phyloP scores from a whole-genome alignment of 768 basidiomycete genomes.

The Kwoniella dejecticola region DNA sequence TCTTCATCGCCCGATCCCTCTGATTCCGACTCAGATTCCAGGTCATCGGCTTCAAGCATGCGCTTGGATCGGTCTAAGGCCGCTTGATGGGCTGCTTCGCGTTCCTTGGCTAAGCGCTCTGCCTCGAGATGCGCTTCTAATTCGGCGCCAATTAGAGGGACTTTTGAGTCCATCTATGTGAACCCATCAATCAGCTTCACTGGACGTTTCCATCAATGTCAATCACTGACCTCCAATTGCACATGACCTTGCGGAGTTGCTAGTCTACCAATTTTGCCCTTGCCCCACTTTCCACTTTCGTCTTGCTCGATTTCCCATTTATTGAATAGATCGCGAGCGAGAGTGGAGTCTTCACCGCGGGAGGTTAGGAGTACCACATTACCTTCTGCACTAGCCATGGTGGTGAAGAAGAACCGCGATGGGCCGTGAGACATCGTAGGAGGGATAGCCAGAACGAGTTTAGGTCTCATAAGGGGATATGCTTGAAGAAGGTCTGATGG shows the following conservation, averaged over 20 bases:
- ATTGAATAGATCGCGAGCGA: slow-evolving; percentile 76
- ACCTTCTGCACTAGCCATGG: slow-evolving; percentile 78
- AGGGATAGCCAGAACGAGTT: slow-evolving; percentile 90
- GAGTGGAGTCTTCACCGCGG: slow-evolving; percentile 75
- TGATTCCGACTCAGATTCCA: slow-evolving; percentile 58
- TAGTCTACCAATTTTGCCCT: slow-evolving; percentile 82
- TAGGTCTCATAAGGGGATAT: slow-evolving; percentile 84
- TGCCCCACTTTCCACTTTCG: slow-evolving; percentile 81
- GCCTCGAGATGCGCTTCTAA: slow-evolving; percentile 76
- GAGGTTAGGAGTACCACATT: slow-evolving; percentile 86
- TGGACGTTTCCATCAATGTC: neutral
- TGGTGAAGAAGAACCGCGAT: slow-evolving; percentile 78
- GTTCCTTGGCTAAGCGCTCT: slow-evolving; percentile 75
- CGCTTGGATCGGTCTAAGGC: slow-evolving; percentile 77
- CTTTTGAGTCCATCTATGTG: slow-evolving; percentile 77
- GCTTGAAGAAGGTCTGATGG: slow-evolving; percentile 76
- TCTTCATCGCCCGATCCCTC: slow-evolving; percentile 77
- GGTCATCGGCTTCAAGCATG: slow-evolving; percentile 85
- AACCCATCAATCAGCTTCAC: neutral
- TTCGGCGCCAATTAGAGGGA: slow-evolving; percentile 84
- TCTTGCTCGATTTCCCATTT: slow-evolving; percentile 82
- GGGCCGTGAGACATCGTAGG: slow-evolving; percentile 90
- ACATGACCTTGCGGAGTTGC: slow-evolving; percentile 72
- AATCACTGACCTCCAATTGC: slow-evolving; percentile 64
- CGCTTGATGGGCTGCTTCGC: slow-evolving; percentile 82